Evolutionary conservation across 371 early-diverging fungal species (phyloP).

Genomic region (Phascolomyces articulosus): DNA sequence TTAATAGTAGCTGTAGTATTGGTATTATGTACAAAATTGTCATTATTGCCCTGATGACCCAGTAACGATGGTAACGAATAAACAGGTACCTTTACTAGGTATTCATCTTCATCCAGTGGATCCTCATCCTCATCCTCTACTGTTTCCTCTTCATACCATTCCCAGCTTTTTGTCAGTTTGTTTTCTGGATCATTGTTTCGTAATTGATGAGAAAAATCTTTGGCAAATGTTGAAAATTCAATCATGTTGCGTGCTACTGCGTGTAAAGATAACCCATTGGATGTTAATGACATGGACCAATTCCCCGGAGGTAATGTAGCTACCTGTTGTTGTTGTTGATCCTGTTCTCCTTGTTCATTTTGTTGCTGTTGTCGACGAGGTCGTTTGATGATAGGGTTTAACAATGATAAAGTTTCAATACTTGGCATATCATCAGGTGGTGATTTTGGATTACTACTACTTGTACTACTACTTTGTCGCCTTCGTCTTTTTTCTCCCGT

Average conservation of each 20-base stretch:
- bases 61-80: slow-evolving; percentile 18
- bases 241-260: slow-evolving; percentile 27
- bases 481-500: slow-evolving; percentile 9
- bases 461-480: neutral
- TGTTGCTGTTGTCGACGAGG: neutral
- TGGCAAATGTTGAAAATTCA: slow-evolving; percentile 37
- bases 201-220: slow-evolving; percentile 35
- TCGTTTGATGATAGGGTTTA: slow-evolving; percentile 3
- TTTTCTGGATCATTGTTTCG: slow-evolving; percentile 32
- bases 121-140: slow-evolving; percentile 35
- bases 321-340: slow-evolving; percentile 1
- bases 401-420: slow-evolving; percentile 1
- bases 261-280: slow-evolving; percentile 38
- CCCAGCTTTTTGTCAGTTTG: slow-evolving; percentile 17
- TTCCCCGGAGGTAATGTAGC: slow-evolving; percentile 5
- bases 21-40: neutral
- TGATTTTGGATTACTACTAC: slow-evolving; percentile 1
- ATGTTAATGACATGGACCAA: slow-evolving; percentile 46
- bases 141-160: slow-evolving; percentile 23
- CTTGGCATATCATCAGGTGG: slow-evolving; percentile 5
- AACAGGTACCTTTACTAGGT: slow-evolving; percentile 40
- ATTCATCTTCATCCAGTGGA: slow-evolving; percentile 41
- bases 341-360: neutral
- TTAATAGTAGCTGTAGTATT: neutral
- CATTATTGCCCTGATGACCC: slow-evolving; percentile 3